These are phyloP conservation scores for Ceratopteris richardii DNA, from an alignment of 75 land plant genomes.

Conservation along the genomic window DNA sequence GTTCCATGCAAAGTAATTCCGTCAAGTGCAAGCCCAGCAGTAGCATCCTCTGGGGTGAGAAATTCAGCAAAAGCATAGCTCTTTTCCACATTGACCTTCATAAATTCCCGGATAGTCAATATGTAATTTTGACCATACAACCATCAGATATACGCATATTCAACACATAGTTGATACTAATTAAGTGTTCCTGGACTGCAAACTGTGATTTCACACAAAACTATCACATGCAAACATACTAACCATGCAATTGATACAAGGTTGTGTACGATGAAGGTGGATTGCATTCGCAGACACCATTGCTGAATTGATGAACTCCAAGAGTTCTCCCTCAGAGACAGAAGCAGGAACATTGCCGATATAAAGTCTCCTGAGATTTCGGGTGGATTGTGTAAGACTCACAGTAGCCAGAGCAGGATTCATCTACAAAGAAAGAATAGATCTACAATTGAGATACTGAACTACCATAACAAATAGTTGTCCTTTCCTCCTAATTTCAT, in stretches of 20 bases:
- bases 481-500: too few relatives aligned
- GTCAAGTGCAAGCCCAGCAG: constrained; percentile 80
- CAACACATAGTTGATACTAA: too few relatives aligned
- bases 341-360: constrained; percentile 66
- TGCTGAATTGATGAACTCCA: constrained; percentile 64
- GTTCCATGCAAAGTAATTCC: constrained; percentile 63
- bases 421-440: constrained; percentile 6
- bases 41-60: constrained; percentile 95
- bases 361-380: constrained; percentile 78
- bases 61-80: constrained; percentile 86
- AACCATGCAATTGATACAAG: constrained; percentile 83
- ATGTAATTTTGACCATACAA: too few relatives aligned
- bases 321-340: constrained; percentile 68
- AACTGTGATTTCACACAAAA: too few relatives aligned
- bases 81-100: constrained; percentile 84
- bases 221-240: neutral
- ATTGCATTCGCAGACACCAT: constrained; percentile 57
- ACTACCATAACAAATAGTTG: too few relatives aligned
- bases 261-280: constrained; percentile 54
- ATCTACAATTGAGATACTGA: neutral
- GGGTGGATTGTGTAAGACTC: constrained; percentile 84
- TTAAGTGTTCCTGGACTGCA: too few relatives aligned
- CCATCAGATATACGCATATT: neutral
- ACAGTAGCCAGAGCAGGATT: constrained; percentile 43
- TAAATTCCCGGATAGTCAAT: neutral